Evolutionary conservation across 371 early-diverging fungal species (phyloP), one percentile per base, ranked within the genome.

Genomic region (Syncephalis fuscata): DNA sequence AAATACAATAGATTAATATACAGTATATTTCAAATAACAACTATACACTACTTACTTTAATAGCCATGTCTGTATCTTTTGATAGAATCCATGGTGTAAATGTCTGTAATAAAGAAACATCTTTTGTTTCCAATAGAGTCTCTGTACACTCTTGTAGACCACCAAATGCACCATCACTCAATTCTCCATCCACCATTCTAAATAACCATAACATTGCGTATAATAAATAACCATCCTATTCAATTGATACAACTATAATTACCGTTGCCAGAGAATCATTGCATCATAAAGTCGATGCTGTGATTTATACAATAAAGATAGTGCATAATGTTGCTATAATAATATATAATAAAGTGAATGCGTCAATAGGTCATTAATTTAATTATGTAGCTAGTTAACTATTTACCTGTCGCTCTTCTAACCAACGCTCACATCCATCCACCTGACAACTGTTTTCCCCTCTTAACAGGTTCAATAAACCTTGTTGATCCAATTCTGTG

Each of bases 221-320:
- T n/a, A n/a, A n/a, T n/a, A n/a, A n/a, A n/a, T n/a, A n/a, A n/a
- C n/a, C n/a, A n/a, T n/a, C n/a, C n/a, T n/a, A n/a, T n/a, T n/a
- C n/a, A n/a, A n/a, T n/a, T n/a, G n/a, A n/a, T n/a, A n/a, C 32
- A 32, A 7, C 32, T 32, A 44, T 10, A 54, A 58, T 51, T 68
- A 82, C 84, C 64, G 60, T 51, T 73, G 70, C 82, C 81, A 82
- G 1, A 78, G 59, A 17, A 77, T 74, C 42, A 88, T 57, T 3
- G 70, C 62, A 14, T 74, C 64, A 41, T 67, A 57, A 40, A 60
- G 62, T 55, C 68, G 55, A 32, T 64, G 65, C 15, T 67, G 68
- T 11, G 64, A 54, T 57, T 75, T 71, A 48, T 76, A 74, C 48
- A 84, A 63, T 7, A 82, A 53, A 8, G 75, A 73, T 7, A 79